These are phyloP conservation scores for Fomitopsis pulvina DNA, from an alignment of 768 basidiomycete genomes.

Conservation along the genomic window DNA sequence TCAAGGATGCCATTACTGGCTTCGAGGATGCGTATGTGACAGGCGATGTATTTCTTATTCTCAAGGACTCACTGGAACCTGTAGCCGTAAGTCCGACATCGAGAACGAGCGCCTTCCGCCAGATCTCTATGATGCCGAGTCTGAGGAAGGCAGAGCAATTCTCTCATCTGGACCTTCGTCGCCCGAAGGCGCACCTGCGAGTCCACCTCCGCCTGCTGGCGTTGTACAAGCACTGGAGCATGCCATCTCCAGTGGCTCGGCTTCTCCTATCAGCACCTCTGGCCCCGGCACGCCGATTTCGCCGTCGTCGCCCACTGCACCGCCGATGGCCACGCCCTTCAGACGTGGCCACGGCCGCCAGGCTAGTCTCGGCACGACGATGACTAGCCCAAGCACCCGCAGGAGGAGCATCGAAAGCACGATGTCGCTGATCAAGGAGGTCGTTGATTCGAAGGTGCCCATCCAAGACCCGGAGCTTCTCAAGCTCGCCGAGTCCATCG, in stretches of 20 bases:
- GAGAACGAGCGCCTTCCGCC: constrained; percentile 99
- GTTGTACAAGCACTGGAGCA: constrained; percentile 26
- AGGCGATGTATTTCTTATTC: neutral
- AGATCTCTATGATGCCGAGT: constrained; percentile 80
- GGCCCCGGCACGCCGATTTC: constrained; percentile 38
- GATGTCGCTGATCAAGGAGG: constrained; percentile 91
- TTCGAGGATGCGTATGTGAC: constrained; percentile 91
- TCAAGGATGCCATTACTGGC: constrained; percentile 88
- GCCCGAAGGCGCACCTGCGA: constrained; percentile 38
- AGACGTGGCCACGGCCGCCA: constrained; percentile 69
- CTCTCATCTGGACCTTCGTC: constrained; percentile 48
- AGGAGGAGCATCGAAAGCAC: constrained; percentile 92
- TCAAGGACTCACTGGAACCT: constrained; percentile 36
- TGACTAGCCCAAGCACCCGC: constrained; percentile 90
- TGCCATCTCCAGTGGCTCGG: constrained; percentile 17
- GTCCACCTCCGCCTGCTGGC: constrained; percentile 24
- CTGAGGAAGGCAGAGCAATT: constrained; percentile 61
- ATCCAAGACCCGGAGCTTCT: constrained; percentile 20
- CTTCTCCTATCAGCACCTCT: constrained; percentile 17
- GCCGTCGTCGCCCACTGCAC: constrained; percentile 38
- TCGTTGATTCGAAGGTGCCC: constrained; percentile 61
- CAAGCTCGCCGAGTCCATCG: constrained; percentile 21
- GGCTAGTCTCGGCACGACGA: constrained; percentile 88
- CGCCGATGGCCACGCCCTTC: constrained; percentile 37
- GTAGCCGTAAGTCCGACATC: constrained; percentile 92